Evolutionary conservation across 2,329 filamentous ascomycete genomes (phyloP).

Genomic region (Ophiostoma angusticollis): DNA sequence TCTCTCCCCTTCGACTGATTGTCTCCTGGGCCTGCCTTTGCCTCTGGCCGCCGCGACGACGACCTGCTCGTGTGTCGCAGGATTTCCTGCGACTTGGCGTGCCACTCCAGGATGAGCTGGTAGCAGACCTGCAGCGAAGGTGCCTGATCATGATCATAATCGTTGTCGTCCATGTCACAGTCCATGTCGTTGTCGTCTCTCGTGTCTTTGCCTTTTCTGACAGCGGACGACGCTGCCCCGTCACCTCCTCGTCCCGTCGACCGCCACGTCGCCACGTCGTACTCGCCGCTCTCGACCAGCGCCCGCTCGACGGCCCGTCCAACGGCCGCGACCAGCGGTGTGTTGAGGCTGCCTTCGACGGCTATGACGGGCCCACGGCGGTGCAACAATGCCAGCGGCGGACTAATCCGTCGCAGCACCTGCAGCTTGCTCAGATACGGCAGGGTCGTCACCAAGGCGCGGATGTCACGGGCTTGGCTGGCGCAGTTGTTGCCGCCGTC

Average conservation of each 20-base stretch:
- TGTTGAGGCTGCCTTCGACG: conserved; percentile 63
- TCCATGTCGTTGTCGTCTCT: conserved; percentile 1
- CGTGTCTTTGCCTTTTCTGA: conserved; percentile 4
- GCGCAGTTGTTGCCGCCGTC: no score
- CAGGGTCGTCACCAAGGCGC: conserved; percentile 64
- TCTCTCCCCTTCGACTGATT: no score
- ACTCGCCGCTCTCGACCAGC: conserved; percentile 33
- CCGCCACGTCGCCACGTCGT: conserved; percentile 35
- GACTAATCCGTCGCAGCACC: conserved; percentile 62
- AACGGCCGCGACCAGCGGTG: conserved; percentile 37
- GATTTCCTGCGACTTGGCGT: conserved; percentile 61
- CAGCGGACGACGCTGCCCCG: background rate
- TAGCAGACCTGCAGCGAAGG: conserved; percentile 49
- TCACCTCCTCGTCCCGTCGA: background rate
- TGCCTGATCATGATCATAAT: background rate
- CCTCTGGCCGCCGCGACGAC: no score
- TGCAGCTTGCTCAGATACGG: conserved; percentile 64
- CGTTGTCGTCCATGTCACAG: background rate
- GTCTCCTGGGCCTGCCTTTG: no score
- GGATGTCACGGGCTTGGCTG: conserved; percentile 34
- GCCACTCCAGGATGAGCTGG: conserved; percentile 58
- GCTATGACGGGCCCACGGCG: conserved; percentile 69
- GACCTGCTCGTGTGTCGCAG: conserved; percentile 32
- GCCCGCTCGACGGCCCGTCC: conserved; percentile 53
- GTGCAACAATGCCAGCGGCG: conserved; percentile 34